A percentile compares a stretch with the other conserved stretches of the same genome.
Conservation (phyloP, 2,329 filamentous ascomycete species). For the Thelonectria blattea region DNA sequence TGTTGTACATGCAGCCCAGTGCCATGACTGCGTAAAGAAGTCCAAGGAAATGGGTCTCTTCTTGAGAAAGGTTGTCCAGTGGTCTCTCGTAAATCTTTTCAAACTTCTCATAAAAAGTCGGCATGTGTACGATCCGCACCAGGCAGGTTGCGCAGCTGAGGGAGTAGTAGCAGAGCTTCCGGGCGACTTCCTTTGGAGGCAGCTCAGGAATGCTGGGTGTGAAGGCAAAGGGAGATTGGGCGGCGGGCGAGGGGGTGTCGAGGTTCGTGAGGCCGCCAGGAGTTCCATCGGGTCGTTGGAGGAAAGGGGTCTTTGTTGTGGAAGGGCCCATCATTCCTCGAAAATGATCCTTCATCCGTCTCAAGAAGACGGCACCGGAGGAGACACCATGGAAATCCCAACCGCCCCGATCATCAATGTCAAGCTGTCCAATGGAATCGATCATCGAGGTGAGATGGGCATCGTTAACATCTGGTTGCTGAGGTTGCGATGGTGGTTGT, state of each 20-base stretch:
- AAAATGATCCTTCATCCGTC: constrained; percentile 86
- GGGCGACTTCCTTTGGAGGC: constrained; percentile 66
- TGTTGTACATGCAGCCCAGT: constrained; percentile 74
- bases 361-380: constrained; percentile 87
- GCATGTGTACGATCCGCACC: constrained; percentile 77
- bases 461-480: constrained; percentile 60
- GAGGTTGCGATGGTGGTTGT: constrained; percentile 43
- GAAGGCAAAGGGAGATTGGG: constrained; percentile 66
- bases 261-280: constrained; percentile 62
- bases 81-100: constrained; percentile 78
- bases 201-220: constrained; percentile 67
- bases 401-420: constrained; percentile 87
- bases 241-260: constrained; percentile 71
- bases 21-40: constrained; percentile 74
- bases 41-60: constrained; percentile 72
- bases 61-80: constrained; percentile 64
- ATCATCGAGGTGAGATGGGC: constrained; percentile 92
- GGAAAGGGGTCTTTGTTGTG: constrained; percentile 63
- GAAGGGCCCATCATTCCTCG: constrained; percentile 74
- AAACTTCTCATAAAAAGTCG: constrained; percentile 78
- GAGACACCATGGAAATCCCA: constrained; percentile 97
- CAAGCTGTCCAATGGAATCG: constrained; percentile 86
- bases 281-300: constrained; percentile 57
- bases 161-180: constrained; percentile 60
- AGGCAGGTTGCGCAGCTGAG: constrained; percentile 64